Conservation (phyloP, 106 monocot genomes). For the Alisma plantagoaquatica region DNA sequence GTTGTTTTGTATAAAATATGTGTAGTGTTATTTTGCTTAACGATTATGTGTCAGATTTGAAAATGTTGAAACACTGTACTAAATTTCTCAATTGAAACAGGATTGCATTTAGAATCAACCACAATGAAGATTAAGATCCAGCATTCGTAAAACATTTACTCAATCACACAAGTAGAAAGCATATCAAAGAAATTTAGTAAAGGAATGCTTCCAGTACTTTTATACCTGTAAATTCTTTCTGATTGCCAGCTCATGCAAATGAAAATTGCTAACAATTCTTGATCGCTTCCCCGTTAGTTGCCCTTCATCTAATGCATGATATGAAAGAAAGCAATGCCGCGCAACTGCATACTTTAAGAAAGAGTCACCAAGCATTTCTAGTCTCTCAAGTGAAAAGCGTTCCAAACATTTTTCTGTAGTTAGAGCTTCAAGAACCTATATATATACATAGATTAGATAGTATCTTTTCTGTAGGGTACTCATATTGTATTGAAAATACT, state of each 20-base stretch:
- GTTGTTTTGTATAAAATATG: no score
- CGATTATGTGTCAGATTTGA: no score
- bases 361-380: slow-evolving; percentile 95
- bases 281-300: slow-evolving; percentile 74
- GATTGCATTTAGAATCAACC: no score
- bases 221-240: slow-evolving; percentile 72
- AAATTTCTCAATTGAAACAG: no score
- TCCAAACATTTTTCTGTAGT: slow-evolving; percentile 92
- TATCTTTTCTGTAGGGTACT: not conserved
- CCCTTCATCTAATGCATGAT: slow-evolving; percentile 82
- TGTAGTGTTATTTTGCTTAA: no score
- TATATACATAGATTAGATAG: not conserved
- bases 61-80: no score
- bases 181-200: not conserved
- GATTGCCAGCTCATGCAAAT: slow-evolving; percentile 72
- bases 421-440: slow-evolving; percentile 84
- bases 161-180: no score
- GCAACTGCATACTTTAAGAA: slow-evolving; percentile 86
- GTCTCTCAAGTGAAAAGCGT: slow-evolving; percentile 82
- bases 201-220: not conserved
- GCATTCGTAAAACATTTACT: no score
- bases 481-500: slow-evolving; percentile 5
- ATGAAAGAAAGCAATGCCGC: slow-evolving; percentile 68
- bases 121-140: no score
- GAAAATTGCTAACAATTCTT: slow-evolving; percentile 59